phyloP scores from a whole-genome alignment of 352 stramenopile species.

The Pythium inflatum region DNA sequence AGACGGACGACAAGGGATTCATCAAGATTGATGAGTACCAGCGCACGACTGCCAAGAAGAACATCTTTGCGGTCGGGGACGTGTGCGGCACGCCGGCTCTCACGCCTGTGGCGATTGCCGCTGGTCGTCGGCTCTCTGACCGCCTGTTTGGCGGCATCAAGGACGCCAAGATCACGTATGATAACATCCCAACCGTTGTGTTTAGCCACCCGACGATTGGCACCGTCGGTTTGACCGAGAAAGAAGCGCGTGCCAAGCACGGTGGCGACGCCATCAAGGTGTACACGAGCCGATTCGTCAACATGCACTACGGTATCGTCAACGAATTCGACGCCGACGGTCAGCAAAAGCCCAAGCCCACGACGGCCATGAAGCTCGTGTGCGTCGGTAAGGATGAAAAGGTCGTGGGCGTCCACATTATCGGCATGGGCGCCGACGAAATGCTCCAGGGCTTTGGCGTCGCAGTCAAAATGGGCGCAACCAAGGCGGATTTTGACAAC shows the following conservation, averaged over 20 bases:
- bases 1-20: constrained; percentile 72
- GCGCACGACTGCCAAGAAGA: constrained; percentile 84
- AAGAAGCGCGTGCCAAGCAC: constrained; percentile 91
- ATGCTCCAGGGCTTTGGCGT: constrained; percentile 99
- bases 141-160: constrained; percentile 89
- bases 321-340: neutral
- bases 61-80: constrained; percentile 95
- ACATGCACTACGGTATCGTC: constrained; percentile 94
- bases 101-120: constrained; percentile 90
- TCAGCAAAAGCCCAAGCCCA: constrained; percentile 90
- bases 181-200: constrained; percentile 96
- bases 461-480: constrained; percentile 98
- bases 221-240: constrained; percentile 94
- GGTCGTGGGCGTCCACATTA: constrained; percentile 97
- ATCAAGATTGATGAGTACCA: constrained; percentile 93
- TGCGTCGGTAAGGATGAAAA: constrained; percentile 86
- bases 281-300: constrained; percentile 96
- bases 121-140: constrained; percentile 88
- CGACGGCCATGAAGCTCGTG: constrained; percentile 96
- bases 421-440: constrained; percentile 95
- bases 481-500: constrained; percentile 97
- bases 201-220: constrained; percentile 97
- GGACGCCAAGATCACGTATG: constrained; percentile 85
- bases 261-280: constrained; percentile 94
- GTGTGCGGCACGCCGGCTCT: constrained; percentile 35